These are phyloP conservation scores for Cronartium quercuum DNA, from an alignment of 1,284 basidiomycete genomes.

Conservation along the genomic window DNA sequence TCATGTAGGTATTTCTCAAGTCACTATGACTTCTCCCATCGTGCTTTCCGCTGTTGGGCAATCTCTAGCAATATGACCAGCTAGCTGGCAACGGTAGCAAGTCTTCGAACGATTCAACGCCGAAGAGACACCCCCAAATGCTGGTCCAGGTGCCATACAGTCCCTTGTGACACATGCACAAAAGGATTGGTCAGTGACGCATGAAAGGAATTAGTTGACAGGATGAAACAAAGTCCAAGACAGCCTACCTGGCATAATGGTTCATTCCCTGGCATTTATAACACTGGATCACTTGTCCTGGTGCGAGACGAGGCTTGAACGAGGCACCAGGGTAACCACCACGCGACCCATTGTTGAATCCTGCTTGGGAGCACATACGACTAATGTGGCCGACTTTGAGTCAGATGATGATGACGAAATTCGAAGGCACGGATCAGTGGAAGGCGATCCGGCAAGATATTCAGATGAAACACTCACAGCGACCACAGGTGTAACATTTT, in stretches of 20 bases:
- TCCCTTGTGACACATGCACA: neutral
- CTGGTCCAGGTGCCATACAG: conserved; percentile 3
- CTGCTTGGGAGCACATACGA: conserved; percentile 1
- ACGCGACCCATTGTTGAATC: neutral
- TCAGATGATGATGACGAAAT: neutral
- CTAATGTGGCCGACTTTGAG: conserved; percentile 23
- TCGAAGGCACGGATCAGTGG: neutral
- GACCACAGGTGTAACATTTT: conserved; percentile 25
- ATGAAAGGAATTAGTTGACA: neutral
- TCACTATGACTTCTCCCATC: neutral
- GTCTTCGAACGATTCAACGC: neutral
- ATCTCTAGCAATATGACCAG: conserved; percentile 20
- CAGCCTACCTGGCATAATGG: conserved; percentile 11
- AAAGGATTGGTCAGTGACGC: neutral
- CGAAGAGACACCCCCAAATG: conserved; percentile 1
- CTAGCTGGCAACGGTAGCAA: conserved; percentile 9
- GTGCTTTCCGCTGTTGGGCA: neutral
- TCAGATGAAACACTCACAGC: neutral
- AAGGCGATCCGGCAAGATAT: neutral
- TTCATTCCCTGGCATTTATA: conserved; percentile 29
- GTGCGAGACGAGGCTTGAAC: conserved; percentile 5
- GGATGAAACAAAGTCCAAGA: neutral
- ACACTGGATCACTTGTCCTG: conserved; percentile 14
- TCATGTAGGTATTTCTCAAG: too few species aligned
- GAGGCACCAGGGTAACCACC: neutral